Evolutionary conservation across 2,329 filamentous ascomycete species (phyloP).

Genomic region (Colletotrichum magnum): DNA sequence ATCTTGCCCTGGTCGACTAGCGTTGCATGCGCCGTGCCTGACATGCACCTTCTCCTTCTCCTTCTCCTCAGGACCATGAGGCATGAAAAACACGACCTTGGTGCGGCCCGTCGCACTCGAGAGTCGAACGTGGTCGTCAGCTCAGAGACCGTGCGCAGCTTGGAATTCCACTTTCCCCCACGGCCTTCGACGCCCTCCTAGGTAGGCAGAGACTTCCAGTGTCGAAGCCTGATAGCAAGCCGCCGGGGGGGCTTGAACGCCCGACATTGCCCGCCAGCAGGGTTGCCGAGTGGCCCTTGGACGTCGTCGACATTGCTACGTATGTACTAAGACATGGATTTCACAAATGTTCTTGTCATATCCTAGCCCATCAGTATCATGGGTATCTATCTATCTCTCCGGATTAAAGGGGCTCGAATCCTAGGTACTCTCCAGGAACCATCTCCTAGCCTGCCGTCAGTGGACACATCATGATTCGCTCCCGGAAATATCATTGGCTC

Average conservation of each 20-base stretch:
- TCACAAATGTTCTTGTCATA: constrained; percentile 17
- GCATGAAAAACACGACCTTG: constrained; percentile 7
- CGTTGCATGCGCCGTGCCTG: constrained; percentile 17
- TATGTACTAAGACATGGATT: not conserved
- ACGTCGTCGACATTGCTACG: not conserved
- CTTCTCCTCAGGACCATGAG: not conserved
- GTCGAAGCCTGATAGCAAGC: not conserved
- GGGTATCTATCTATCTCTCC: constrained; percentile 21
- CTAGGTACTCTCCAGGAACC: constrained; percentile 8
- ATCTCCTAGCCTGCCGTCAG: constrained; percentile 11
- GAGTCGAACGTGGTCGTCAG: constrained; percentile 1
- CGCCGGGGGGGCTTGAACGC: not conserved
- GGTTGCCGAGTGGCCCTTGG: not conserved
- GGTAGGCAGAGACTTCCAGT: not conserved
- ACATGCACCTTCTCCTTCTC: not conserved
- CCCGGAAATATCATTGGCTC: constrained; percentile 15
- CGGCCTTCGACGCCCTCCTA: constrained; percentile 1
- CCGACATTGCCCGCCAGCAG: not conserved
- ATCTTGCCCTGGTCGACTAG: constrained; percentile 1
- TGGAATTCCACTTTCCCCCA: constrained; percentile 10
- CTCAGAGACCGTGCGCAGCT: constrained; percentile 20
- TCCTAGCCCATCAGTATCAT: constrained; percentile 1
- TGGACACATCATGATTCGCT: constrained; percentile 31
- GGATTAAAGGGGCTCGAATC: constrained; percentile 30
- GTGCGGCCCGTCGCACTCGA: not conserved